Evolutionary conservation across 164 flowering plant genomes (phyloP).

Genomic region (Magnolia kwangsiensis): DNA sequence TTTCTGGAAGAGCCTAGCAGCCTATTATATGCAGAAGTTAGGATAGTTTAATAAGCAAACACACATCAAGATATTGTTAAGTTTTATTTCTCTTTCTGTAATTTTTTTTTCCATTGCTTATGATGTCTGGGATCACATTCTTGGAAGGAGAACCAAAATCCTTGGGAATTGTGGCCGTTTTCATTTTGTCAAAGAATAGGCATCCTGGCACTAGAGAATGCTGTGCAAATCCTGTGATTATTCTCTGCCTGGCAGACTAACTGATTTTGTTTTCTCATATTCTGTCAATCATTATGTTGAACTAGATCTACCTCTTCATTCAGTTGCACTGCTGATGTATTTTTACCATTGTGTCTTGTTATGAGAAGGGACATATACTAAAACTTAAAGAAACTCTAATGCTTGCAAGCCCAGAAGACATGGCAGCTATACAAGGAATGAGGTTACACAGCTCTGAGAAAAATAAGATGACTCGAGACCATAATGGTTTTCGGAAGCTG

Average conservation of each 20-base stretch:
- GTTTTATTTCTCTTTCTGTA: too few relatives aligned
- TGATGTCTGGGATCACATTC: too few relatives aligned
- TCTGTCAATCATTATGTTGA: not conserved
- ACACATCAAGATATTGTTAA: too few relatives aligned
- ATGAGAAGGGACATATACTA: conserved; percentile 74
- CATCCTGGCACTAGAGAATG: not conserved
- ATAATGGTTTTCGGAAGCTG: conserved; percentile 88
- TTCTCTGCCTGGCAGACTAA: not conserved
- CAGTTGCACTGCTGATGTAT: not conserved
- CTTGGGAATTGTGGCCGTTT: too few relatives aligned
- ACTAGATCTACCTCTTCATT: not conserved
- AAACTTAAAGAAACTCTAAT: conserved; percentile 92
- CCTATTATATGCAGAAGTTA: too few relatives aligned
- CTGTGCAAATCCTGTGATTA: not conserved
- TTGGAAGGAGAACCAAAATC: too few relatives aligned
- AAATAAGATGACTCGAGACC: conserved; percentile 94
- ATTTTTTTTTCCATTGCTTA: too few relatives aligned
- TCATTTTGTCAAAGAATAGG: not conserved
- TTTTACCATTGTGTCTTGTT: conserved; percentile 8
- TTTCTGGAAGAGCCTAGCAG: too few relatives aligned
- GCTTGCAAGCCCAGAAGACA: conserved; percentile 92
- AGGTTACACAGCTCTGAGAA: conserved; percentile 82
- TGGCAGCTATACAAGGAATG: conserved; percentile 78
- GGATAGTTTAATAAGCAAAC: too few relatives aligned
- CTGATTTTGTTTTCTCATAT: not conserved